These are phyloP conservation scores for Epichloe amarillans DNA, from an alignment of 2,329 filamentous ascomycete species.

Conservation along the genomic window DNA sequence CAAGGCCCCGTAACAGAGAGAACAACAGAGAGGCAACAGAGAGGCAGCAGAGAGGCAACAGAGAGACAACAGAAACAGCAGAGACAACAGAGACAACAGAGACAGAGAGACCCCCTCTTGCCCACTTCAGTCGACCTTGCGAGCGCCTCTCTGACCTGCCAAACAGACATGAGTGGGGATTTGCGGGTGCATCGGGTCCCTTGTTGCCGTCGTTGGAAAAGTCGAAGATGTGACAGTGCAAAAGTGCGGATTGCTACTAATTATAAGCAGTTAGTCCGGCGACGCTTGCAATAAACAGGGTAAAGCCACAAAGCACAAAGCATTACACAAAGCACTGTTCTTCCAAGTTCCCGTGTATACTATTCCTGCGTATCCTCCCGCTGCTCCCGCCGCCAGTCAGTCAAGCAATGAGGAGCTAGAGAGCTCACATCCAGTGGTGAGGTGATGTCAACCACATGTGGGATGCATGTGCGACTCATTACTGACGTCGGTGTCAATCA, in stretches of 20 bases:
- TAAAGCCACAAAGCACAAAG: neutral
- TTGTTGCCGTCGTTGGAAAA: neutral
- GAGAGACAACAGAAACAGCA: no score
- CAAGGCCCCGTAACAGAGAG: neutral
- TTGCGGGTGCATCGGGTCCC: neutral
- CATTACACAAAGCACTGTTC: no score
- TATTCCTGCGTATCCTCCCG: neutral
- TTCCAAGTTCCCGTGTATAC: no score
- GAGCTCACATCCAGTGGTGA: neutral
- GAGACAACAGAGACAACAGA: no score
- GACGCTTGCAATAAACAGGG: no score
- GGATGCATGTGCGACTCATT: neutral
- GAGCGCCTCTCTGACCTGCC: conserved; percentile 10
- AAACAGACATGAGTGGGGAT: conserved; percentile 3
- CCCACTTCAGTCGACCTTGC: conserved; percentile 23
- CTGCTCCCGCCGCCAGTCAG: neutral
- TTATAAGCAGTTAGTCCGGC: neutral
- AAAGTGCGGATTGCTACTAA: neutral
- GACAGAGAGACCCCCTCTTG: conserved; percentile 8
- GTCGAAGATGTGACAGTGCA: neutral
- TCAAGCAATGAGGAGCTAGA: no score
- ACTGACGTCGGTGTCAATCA: neutral
- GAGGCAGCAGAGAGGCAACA: no score
- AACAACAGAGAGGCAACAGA: no score
- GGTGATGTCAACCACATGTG: neutral